A percentile compares a stretch with the other conserved stretches of the same genome.
These are phyloP conservation scores for Olyra latifolia DNA, from an alignment of 176 grass and related monocot genomes.

Conservation along the genomic window DNA sequence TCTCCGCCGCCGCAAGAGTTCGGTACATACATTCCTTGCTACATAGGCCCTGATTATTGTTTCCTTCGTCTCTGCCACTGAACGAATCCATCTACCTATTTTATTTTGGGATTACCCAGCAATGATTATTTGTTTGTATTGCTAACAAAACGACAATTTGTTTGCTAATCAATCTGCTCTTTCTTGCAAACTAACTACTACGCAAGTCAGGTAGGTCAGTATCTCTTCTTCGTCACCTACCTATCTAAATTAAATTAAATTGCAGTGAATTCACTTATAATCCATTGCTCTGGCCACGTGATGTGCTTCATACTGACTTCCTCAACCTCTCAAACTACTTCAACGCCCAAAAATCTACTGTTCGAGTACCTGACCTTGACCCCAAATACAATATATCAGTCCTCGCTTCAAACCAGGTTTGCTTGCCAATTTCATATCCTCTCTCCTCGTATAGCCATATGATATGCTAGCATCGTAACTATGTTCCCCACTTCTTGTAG, in stretches of 20 bases:
- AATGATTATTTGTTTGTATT: too few species aligned
- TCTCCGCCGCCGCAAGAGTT: too few species aligned
- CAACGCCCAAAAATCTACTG: slow-evolving; percentile 55
- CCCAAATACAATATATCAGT: slow-evolving; percentile 84
- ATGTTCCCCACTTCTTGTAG: slow-evolving; percentile 38
- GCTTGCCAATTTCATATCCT: neutral
- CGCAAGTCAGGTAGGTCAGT: neutral
- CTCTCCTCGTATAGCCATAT: neutral
- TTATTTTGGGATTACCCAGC: too few species aligned
- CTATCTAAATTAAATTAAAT: neutral
- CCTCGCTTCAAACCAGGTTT: slow-evolving; percentile 83
- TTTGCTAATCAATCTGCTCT: too few species aligned
- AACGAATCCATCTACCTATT: too few species aligned
- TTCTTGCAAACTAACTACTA: neutral
- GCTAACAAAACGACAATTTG: too few species aligned
- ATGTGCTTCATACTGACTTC: slow-evolving; percentile 64
- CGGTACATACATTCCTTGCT: too few species aligned
- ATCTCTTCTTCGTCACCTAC: neutral
- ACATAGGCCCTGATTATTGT: too few species aligned
- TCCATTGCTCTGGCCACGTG: slow-evolving; percentile 58
- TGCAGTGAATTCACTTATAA: slow-evolving; percentile 79
- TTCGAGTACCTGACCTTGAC: slow-evolving; percentile 71
- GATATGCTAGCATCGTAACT: neutral
- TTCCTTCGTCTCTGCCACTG: too few species aligned
- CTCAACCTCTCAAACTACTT: slow-evolving; percentile 54